Base-by-base conservation (phyloP, 805 yeast genomes). In the Blastobotrys peoriensis region DNA sequence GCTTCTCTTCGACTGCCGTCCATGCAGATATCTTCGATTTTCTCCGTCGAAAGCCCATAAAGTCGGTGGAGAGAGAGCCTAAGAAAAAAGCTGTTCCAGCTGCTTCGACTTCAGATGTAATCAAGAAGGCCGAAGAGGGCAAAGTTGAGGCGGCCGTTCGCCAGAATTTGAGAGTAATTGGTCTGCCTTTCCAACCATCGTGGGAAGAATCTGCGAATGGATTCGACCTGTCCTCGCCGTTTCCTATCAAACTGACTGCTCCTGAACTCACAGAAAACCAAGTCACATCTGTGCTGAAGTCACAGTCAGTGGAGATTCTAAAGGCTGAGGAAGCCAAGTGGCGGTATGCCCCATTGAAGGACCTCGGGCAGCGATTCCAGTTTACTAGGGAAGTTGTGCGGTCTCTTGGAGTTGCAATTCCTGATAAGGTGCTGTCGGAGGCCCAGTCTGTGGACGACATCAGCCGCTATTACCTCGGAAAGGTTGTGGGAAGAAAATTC, bases 371-470 rank as follows among this genome's bases (percentile, higher is more conserved):
- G 46, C 66, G 86, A 55, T 79, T 82, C 55, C 52, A 60, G 17
- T 61, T 74, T 17, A 52, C 71, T 39, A 81, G 81, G 60, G 49
- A 52, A 16, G 67, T 80, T 38, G 79, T 75, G 52, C 60, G 59
- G 46, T 58, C 59, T 21, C 70, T 79, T 44, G 77, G 80, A 2
- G 58, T 78, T 28, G 69, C 72, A 23, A 66, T 82, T 22, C 75
- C 76, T 20, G 88, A 81, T 59, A 63, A 65, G 38, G 61, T 66
- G 28, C 58, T 81, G 22, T 56, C 78, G 5, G 61, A 62, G 43
- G 53, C 75, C 4, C 69, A 66, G 48, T 61, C 66, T 10, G 63
- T 74, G 18, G 59, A 49, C 1, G 63, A 61, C 33, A 65, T 81
- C 33, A 62, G 64, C 45, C 44, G 54, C 0, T 71, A 70, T 43